Percentiles rank a stretch among this genome's conserved stretches.
phyloP scores from a whole-genome alignment of 1,284 basidiomycete genomes.

The Sphagnurus paluster region DNA sequence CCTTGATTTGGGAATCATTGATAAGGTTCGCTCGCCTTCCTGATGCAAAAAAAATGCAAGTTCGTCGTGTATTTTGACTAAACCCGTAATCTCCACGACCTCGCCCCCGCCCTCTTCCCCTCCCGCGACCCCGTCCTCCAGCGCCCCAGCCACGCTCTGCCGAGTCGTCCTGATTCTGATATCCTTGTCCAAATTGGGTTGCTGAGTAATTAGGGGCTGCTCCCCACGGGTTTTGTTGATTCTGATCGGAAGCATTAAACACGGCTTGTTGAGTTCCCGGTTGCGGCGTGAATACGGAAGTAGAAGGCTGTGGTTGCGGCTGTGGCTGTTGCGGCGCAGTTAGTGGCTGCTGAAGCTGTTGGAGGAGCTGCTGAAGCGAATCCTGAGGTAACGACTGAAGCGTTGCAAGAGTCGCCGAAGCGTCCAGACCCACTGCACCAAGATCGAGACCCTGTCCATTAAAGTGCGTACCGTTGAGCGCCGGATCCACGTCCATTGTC shows the following conservation, averaged over 20 bases:
- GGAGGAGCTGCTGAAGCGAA: conserved; percentile 63
- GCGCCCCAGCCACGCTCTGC: conserved; percentile 42
- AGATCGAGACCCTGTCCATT: conserved; percentile 33
- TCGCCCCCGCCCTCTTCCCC: conserved; percentile 40
- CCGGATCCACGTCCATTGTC: conserved; percentile 25
- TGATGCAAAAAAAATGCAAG: conserved; percentile 83
- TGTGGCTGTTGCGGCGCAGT: conserved; percentile 62
- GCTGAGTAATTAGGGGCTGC: conserved; percentile 19
- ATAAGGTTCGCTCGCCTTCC: conserved; percentile 78
- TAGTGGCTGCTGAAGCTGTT: conserved; percentile 46
- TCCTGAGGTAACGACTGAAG: conserved; percentile 51
- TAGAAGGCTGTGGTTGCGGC: conserved; percentile 43
- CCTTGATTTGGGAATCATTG: conserved; percentile 35
- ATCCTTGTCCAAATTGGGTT: conserved; percentile 38
- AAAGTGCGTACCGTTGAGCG: conserved; percentile 23
- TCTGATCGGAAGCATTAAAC: conserved; percentile 28
- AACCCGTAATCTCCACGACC: conserved; percentile 56
- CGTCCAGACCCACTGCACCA: conserved; percentile 35
- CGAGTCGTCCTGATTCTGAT: conserved; percentile 41
- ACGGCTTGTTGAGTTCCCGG: conserved; percentile 31
- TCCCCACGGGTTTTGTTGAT: conserved; percentile 11
- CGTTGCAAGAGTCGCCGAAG: conserved; percentile 36
- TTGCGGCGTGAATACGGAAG: conserved; percentile 11
- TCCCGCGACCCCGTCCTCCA: conserved; percentile 38
- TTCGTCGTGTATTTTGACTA: conserved; percentile 79